Conservation (phyloP, 225 moss, liverwort and hornwort genomes). For the Asterella californica region DNA sequence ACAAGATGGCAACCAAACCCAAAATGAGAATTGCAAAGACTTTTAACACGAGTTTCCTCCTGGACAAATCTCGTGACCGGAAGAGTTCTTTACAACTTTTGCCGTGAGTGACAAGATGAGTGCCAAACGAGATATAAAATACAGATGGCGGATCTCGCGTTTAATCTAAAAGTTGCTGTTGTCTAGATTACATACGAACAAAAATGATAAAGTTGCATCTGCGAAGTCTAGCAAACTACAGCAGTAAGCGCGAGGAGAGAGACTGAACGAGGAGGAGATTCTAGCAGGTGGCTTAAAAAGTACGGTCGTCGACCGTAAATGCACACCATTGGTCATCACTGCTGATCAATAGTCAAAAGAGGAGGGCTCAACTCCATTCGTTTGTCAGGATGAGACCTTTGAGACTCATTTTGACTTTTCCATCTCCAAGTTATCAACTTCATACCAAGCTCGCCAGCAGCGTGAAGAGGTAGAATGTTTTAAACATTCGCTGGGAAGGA, state of each 20-base stretch:
- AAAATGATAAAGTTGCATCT: background rate
- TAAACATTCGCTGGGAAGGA: background rate
- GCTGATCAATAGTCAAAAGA: background rate
- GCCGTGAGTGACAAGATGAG: background rate
- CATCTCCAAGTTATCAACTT: constrained; percentile 68
- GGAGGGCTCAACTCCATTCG: background rate
- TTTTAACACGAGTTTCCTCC: background rate
- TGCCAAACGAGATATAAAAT: constrained; percentile 2
- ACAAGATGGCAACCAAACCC: no score
- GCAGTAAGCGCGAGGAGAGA: background rate
- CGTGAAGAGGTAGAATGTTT: constrained; percentile 60
- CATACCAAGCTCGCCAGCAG: constrained; percentile 66
- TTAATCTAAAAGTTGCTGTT: background rate
- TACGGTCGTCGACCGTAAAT: background rate
- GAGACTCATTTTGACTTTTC: constrained; percentile 80
- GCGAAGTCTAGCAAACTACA: background rate
- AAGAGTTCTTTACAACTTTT: background rate
- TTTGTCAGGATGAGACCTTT: no score
- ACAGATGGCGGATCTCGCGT: background rate
- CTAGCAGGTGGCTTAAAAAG: background rate
- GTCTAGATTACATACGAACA: background rate
- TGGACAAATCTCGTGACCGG: background rate
- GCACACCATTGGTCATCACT: background rate
- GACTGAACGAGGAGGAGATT: background rate
- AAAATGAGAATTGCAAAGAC: no score